phyloP scores from a whole-genome alignment of 2,329 filamentous ascomycete genomes.

The Aspergillus intermedius region DNA sequence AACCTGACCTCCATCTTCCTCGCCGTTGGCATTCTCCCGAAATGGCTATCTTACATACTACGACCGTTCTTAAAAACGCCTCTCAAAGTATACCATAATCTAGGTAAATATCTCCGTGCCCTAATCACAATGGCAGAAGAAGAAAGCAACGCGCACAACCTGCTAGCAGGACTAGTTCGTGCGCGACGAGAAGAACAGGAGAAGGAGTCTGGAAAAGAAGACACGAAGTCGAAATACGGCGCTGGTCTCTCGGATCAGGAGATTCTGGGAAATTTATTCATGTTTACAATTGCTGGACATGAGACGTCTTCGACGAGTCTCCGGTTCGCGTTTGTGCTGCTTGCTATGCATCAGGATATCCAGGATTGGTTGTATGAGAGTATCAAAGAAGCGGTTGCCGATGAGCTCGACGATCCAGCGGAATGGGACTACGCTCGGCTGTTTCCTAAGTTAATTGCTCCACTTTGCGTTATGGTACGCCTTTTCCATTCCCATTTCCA shows the following conservation, averaged over 20 bases:
- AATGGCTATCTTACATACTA: conserved; percentile 13
- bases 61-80: conserved; percentile 27
- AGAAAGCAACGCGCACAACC: conserved; percentile 10
- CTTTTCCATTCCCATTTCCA: not conserved
- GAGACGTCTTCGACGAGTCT: conserved; percentile 46
- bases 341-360: conserved; percentile 40
- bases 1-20: conserved; percentile 9
- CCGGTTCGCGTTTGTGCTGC: conserved; percentile 37
- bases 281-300: conserved; percentile 47
- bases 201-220: not conserved
- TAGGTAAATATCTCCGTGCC: conserved; percentile 11
- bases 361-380: conserved; percentile 44
- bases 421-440: conserved; percentile 30
- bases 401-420: conserved; percentile 10
- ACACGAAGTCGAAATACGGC: not conserved
- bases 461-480: conserved; percentile 17
- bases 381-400: conserved; percentile 19
- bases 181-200: conserved; percentile 1
- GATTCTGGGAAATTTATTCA: conserved; percentile 46
- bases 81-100: conserved; percentile 21
- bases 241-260: conserved; percentile 25
- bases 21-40: conserved; percentile 12
- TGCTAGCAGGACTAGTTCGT: conserved; percentile 11
- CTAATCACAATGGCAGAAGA: conserved; percentile 17
- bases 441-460: conserved; percentile 33